A percentile compares a stretch with the other conserved stretches of the same genome.
These are phyloP conservation scores for Madurella fahalii DNA, from an alignment of 2,329 filamentous ascomycete species.

Conservation along the genomic window DNA sequence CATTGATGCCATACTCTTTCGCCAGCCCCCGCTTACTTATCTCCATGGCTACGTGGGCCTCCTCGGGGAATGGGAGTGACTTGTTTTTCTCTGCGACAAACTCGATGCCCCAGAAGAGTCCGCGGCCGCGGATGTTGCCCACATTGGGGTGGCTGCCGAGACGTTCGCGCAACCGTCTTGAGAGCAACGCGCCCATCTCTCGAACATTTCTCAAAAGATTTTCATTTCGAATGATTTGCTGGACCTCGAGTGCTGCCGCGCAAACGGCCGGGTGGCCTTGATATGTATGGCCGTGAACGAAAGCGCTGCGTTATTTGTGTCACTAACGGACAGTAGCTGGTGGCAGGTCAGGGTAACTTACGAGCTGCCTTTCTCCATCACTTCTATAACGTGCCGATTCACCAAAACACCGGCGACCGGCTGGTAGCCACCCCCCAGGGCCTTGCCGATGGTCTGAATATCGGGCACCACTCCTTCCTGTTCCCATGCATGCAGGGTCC, in stretches of 20 bases:
- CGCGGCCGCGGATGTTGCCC: conserved; percentile 40
- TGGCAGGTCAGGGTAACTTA: conserved; percentile 25
- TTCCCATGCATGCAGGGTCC: conserved; percentile 60
- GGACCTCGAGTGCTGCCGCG: conserved; percentile 39
- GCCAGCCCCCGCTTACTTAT: conserved; percentile 33
- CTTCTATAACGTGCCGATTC: conserved; percentile 45
- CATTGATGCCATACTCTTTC: conserved; percentile 34
- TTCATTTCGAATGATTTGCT: conserved; percentile 35
- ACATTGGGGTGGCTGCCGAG: conserved; percentile 37
- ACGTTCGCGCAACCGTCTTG: conserved; percentile 26
- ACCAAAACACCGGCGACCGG: conserved; percentile 58
- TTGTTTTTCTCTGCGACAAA: conserved; percentile 37
- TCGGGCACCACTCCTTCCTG: conserved; percentile 56
- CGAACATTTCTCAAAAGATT: conserved; percentile 35
- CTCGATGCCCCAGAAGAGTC: conserved; percentile 44
- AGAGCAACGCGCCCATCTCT: conserved; percentile 31
- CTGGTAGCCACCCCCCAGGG: conserved; percentile 57
- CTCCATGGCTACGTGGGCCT: conserved; percentile 31
- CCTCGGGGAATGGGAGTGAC: conserved; percentile 32
- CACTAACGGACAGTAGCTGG: background rate
- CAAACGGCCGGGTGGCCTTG: conserved; percentile 39
- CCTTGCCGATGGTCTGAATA: conserved; percentile 61
- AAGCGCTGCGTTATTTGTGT: conserved; percentile 34
- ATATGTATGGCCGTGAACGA: conserved; percentile 59
- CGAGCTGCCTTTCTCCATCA: conserved; percentile 38